Percentiles rank a stretch among this genome's conserved stretches.
phyloP scores from a whole-genome alignment of 2,329 filamentous ascomycete genomes.

The Plenodomus lindquistii region DNA sequence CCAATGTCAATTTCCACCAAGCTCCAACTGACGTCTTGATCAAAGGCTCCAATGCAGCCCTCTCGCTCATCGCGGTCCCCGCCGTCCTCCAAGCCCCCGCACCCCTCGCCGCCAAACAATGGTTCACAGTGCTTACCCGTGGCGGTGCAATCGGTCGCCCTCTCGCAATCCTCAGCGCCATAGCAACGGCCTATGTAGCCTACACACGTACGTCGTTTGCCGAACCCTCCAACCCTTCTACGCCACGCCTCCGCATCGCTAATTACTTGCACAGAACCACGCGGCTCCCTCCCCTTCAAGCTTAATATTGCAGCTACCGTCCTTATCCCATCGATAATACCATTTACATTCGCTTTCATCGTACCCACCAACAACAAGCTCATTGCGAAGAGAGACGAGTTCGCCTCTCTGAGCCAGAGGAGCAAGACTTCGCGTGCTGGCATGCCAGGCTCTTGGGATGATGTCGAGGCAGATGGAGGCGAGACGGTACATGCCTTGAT shows the following conservation, averaged over 20 bases:
- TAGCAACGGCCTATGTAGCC: slow-evolving; percentile 54
- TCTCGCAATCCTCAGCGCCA: slow-evolving; percentile 46
- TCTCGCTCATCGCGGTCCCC: slow-evolving; percentile 54
- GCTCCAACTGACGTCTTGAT: background rate
- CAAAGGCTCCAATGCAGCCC: slow-evolving; percentile 7
- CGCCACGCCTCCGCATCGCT: background rate
- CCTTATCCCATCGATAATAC: slow-evolving; percentile 53
- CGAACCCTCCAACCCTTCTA: background rate
- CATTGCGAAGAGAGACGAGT: slow-evolving; percentile 48
- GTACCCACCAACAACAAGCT: slow-evolving; percentile 55
- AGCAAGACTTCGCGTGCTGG: background rate
- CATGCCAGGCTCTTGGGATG: slow-evolving; percentile 37
- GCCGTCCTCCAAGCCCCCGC: slow-evolving; percentile 60
- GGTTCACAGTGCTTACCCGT: slow-evolving; percentile 50
- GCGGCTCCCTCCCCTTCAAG: slow-evolving; percentile 41
- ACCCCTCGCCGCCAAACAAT: slow-evolving; percentile 60
- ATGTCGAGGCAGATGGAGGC: slow-evolving; percentile 45
- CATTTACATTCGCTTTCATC: slow-evolving; percentile 58
- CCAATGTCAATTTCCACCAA: background rate
- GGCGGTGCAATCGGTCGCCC: slow-evolving; percentile 48
- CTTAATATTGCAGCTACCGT: slow-evolving; percentile 54
- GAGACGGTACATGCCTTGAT: slow-evolving; percentile 57
- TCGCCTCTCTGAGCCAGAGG: slow-evolving; percentile 22
- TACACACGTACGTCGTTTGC: slow-evolving; percentile 40
- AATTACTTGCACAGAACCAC: slow-evolving; percentile 25